Evolutionary conservation across 768 basidiomycete genomes (phyloP).

Genomic region (Holtermanniella nyarrowii): DNA sequence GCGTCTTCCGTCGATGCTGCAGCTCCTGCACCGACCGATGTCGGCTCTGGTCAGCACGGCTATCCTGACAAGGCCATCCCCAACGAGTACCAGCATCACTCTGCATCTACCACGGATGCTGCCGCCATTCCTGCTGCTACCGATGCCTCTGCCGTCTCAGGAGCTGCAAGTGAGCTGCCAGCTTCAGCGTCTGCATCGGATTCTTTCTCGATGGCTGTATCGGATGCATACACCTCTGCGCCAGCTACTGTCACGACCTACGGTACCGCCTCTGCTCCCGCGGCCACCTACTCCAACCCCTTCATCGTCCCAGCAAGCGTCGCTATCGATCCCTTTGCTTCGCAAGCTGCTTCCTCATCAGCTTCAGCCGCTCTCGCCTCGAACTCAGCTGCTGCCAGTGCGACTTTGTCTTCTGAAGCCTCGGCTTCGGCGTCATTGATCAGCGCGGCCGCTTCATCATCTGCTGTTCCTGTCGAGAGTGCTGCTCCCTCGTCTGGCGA

Average conservation of each 20-base stretch:
- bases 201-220: not conserved
- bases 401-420: not conserved
- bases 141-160: not conserved
- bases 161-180: too few relatives aligned
- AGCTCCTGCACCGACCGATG: too few relatives aligned
- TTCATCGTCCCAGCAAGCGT: slow-evolving; percentile 6
- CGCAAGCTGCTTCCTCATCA: not conserved
- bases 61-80: not conserved
- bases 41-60: not conserved
- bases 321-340: slow-evolving; percentile 1
- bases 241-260: not conserved
- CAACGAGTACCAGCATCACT: not conserved
- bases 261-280: slow-evolving; percentile 7
- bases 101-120: not conserved
- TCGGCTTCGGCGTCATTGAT: not conserved
- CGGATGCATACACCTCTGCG: not conserved
- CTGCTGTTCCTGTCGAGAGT: not conserved
- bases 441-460: not conserved
- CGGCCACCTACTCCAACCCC: slow-evolving; percentile 3
- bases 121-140: not conserved
- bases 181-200: not conserved
- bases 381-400: not conserved
- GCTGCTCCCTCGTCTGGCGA: not conserved
- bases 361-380: not conserved
- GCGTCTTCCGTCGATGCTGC: too few relatives aligned